Conservation (phyloP, 306 rosid genomes). For the Quillaja saponaria region DNA sequence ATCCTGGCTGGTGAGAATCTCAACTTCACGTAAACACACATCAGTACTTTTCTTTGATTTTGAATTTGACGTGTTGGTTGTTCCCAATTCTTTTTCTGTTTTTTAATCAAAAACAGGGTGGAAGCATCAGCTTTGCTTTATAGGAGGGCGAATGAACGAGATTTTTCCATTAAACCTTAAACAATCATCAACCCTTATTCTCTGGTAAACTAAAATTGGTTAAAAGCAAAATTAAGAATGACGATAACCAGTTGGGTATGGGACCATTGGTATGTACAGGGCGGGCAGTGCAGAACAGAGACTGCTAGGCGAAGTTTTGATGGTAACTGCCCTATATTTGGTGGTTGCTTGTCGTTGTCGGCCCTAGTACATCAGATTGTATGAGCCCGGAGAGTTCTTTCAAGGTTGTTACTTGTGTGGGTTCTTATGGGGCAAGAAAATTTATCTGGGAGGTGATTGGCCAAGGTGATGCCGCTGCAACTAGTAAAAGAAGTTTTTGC, state of each 20-base stretch:
- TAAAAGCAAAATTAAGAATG: conserved; percentile 42
- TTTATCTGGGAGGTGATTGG: too few species aligned
- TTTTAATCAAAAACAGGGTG: conserved; percentile 78
- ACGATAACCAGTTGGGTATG: conserved; percentile 37
- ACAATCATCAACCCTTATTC: conserved; percentile 40
- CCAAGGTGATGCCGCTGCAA: too few species aligned
- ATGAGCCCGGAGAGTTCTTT: too few species aligned
- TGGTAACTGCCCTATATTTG: conserved; percentile 28
- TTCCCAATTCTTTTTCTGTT: conserved; percentile 1
- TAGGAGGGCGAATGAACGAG: conserved; percentile 94
- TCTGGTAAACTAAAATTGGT: conserved; percentile 53
- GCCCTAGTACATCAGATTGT: too few species aligned
- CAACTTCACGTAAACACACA: background rate
- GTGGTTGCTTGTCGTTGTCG: too few species aligned
- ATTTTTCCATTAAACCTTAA: conserved; percentile 78
- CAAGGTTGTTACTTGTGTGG: too few species aligned
- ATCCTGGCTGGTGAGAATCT: conserved; percentile 88
- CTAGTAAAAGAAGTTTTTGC: too few species aligned
- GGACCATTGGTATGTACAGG: too few species aligned
- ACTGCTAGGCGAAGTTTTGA: conserved; percentile 24
- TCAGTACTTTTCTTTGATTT: background rate
- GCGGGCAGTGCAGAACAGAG: conserved; percentile 35
- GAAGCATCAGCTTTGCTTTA: conserved; percentile 99
- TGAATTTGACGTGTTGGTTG: conserved; percentile 34
- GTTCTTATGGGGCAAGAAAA: too few species aligned